phyloP scores from a whole-genome alignment of 768 basidiomycete species.

The Boletus rubescentipes region DNA sequence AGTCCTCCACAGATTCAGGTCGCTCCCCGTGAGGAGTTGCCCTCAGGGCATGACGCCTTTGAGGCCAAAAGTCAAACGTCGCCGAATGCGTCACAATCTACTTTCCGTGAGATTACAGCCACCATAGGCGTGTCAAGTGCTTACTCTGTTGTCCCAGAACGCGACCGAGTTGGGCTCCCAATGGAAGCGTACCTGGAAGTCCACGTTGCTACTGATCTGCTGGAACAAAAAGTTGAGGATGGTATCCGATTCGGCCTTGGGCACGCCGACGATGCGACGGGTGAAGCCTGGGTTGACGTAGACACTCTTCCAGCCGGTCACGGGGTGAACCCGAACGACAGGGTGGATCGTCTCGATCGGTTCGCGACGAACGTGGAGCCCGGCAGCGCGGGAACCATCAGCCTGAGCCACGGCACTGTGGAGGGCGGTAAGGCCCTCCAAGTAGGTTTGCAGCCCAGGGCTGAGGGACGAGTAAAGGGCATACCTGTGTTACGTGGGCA shows the following conservation, averaged over 20 bases:
- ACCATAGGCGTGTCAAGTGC: not conserved
- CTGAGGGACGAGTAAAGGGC: constrained; percentile 84
- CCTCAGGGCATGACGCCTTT: constrained; percentile 73
- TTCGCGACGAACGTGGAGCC: constrained; percentile 67
- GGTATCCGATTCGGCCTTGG: constrained; percentile 79
- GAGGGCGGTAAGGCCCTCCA: constrained; percentile 70
- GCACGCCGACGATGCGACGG: constrained; percentile 71
- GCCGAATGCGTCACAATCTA: constrained; percentile 76
- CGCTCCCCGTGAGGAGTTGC: constrained; percentile 81
- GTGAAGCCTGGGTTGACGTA: constrained; percentile 87
- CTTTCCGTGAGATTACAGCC: not conserved
- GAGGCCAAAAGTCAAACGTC: constrained; percentile 81
- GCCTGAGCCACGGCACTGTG: constrained; percentile 80
- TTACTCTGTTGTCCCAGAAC: constrained; percentile 86
- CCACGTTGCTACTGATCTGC: constrained; percentile 67
- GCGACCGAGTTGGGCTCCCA: constrained; percentile 78
- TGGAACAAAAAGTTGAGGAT: constrained; percentile 70
- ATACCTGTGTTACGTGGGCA: constrained; percentile 45
- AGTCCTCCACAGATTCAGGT: constrained; percentile 73
- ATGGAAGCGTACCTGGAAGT: constrained; percentile 73
- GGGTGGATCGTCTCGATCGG: constrained; percentile 74
- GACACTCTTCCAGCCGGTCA: constrained; percentile 81
- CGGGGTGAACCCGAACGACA: constrained; percentile 80
- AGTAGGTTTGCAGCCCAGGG: constrained; percentile 68
- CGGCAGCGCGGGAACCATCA: constrained; percentile 67